Percentiles rank a stretch among this genome's conserved stretches.
Conservation (phyloP, 495 filamentous ascomycete genomes). For the Lasiosphaeria hispida region DNA sequence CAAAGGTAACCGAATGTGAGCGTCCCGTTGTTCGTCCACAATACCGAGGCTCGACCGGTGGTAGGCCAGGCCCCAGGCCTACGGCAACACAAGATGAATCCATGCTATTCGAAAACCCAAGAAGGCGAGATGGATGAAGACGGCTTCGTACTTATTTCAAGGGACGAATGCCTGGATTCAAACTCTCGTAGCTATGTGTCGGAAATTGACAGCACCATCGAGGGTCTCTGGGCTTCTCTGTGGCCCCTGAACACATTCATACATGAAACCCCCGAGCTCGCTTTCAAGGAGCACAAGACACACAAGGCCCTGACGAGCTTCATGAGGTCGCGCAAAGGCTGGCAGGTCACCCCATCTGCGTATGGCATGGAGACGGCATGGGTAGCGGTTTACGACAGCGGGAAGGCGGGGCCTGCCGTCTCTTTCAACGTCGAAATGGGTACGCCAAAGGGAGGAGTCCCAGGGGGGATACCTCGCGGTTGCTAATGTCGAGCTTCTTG, state of each 20-base stretch:
- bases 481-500: not conserved
- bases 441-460: conserved; percentile 14
- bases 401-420: conserved; percentile 47
- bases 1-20: too few species aligned
- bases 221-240: conserved; percentile 34
- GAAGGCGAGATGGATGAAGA: not conserved
- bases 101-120: too few species aligned
- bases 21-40: too few species aligned
- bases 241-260: conserved; percentile 52
- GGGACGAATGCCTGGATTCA: not conserved
- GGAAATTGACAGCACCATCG: conserved; percentile 39
- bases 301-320: conserved; percentile 58
- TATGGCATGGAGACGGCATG: conserved; percentile 58
- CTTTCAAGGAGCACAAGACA: conserved; percentile 55
- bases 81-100: too few species aligned
- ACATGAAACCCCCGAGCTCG: conserved; percentile 60
- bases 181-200: conserved; percentile 5
- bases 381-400: conserved; percentile 51
- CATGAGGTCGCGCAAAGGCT: conserved; percentile 49
- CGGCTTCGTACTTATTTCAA: conserved; percentile 14
- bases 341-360: conserved; percentile 54
- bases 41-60: too few species aligned
- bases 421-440: conserved; percentile 60
- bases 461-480: too few species aligned
- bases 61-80: too few species aligned